phyloP scores from a whole-genome alignment of 2,329 filamentous ascomycete genomes.

The Penicillium paneum region DNA sequence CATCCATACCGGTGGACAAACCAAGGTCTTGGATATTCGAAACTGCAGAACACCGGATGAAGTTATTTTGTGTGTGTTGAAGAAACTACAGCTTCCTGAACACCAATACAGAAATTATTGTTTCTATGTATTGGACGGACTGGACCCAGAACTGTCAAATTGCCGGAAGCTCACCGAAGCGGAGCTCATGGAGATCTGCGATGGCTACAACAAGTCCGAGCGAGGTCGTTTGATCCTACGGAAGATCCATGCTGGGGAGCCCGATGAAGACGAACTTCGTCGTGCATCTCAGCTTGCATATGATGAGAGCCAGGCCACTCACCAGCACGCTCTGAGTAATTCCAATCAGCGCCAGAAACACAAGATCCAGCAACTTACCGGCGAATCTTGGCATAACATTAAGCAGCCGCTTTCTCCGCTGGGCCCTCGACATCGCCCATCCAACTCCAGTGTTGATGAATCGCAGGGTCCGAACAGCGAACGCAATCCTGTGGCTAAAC shows the following conservation, averaged over 20 bases:
- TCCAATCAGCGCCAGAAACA: slow-evolving; percentile 74
- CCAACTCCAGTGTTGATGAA: slow-evolving; percentile 29
- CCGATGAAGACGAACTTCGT: slow-evolving; percentile 79
- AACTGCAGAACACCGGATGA: slow-evolving; percentile 90
- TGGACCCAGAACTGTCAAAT: slow-evolving; percentile 76
- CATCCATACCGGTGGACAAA: slow-evolving; percentile 86
- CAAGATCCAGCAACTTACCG: slow-evolving; percentile 85
- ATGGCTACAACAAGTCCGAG: slow-evolving; percentile 78
- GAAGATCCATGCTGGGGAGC: slow-evolving; percentile 88
- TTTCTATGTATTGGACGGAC: slow-evolving; percentile 86
- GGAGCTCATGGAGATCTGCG: slow-evolving; percentile 87
- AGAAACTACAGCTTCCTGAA: slow-evolving; percentile 83
- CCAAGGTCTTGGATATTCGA: slow-evolving; percentile 89
- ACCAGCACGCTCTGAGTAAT: slow-evolving; percentile 58
- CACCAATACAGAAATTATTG: slow-evolving; percentile 93
- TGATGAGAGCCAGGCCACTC: slow-evolving; percentile 76
- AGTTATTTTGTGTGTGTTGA: slow-evolving; percentile 82
- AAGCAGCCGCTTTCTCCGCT: slow-evolving; percentile 82
- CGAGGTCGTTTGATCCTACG: slow-evolving; percentile 85
- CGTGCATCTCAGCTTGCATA: slow-evolving; percentile 83
- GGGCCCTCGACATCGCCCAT: slow-evolving; percentile 36
- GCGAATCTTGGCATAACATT: slow-evolving; percentile 80
- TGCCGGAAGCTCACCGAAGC: slow-evolving; percentile 80
- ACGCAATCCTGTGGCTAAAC: slow-evolving; percentile 38
- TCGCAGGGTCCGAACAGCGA: slow-evolving; percentile 26